phyloP scores from a whole-genome alignment of 1,284 basidiomycete genomes.

The Rhodofomes roseus region DNA sequence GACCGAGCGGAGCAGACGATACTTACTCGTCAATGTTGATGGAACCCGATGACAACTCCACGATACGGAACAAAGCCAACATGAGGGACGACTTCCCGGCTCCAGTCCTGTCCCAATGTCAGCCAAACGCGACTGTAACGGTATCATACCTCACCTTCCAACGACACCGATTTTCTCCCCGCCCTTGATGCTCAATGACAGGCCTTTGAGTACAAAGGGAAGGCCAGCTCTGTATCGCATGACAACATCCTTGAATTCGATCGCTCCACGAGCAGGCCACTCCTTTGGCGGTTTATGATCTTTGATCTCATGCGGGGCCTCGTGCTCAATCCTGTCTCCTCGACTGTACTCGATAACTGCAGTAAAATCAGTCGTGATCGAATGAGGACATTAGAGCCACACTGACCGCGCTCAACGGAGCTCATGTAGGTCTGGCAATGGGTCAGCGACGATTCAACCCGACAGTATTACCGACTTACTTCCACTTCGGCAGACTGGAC shows the following conservation, averaged over 20 bases:
- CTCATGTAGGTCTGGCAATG: slow-evolving; percentile 63
- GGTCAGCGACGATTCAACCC: not conserved
- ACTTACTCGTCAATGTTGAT: slow-evolving; percentile 55
- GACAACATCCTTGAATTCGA: slow-evolving; percentile 49
- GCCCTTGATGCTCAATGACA: slow-evolving; percentile 52
- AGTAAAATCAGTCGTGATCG: not conserved
- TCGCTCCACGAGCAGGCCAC: slow-evolving; percentile 50
- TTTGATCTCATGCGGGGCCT: slow-evolving; percentile 56
- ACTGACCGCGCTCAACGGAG: slow-evolving; percentile 64
- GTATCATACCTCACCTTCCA: slow-evolving; percentile 33
- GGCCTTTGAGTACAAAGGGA: slow-evolving; percentile 54
- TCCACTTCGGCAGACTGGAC: slow-evolving; percentile 58
- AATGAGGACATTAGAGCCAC: slow-evolving; percentile 8
- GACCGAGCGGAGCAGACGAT: too few species aligned
- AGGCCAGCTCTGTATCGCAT: slow-evolving; percentile 58
- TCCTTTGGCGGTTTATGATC: slow-evolving; percentile 46
- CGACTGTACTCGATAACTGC: slow-evolving; percentile 60
- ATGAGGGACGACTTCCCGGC: slow-evolving; percentile 73
- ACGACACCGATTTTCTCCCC: slow-evolving; percentile 84
- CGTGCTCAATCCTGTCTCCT: slow-evolving; percentile 53
- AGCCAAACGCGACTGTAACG: not conserved
- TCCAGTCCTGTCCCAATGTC: slow-evolving; percentile 48
- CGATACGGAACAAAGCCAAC: slow-evolving; percentile 37
- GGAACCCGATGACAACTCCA: slow-evolving; percentile 63
- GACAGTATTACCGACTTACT: slow-evolving; percentile 29